Percentiles rank a stretch among this genome's conserved stretches.
Evolutionary conservation across 805 yeast genomes (phyloP).

Genomic region (Metschnikowia bowlesiae): DNA sequence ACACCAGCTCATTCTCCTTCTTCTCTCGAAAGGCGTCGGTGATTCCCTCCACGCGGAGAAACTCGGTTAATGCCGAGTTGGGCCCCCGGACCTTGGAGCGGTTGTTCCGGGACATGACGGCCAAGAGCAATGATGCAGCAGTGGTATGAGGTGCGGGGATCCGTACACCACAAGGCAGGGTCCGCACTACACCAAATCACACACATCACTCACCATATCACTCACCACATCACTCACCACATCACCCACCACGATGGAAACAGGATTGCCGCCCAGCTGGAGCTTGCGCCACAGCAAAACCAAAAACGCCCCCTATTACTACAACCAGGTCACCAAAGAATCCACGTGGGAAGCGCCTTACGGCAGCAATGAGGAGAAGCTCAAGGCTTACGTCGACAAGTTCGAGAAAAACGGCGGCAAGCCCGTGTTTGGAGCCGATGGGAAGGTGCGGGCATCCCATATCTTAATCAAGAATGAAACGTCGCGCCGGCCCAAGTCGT

Average conservation of each 20-base stretch:
- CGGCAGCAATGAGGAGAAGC: slow-evolving; percentile 62
- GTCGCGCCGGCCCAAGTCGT: slow-evolving; percentile 86
- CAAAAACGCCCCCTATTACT: slow-evolving; percentile 80
- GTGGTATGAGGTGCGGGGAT: neutral
- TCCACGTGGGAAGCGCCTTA: slow-evolving; percentile 91
- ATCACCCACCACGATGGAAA: slow-evolving; percentile 22
- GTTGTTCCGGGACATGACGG: slow-evolving; percentile 3
- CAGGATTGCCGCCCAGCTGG: slow-evolving; percentile 90
- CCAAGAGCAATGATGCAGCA: neutral
- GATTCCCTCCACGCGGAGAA: slow-evolving; percentile 84
- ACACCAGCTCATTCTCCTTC: slow-evolving; percentile 21
- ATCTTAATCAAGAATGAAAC: slow-evolving; percentile 77
- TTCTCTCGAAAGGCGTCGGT: slow-evolving; percentile 66
- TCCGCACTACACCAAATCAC: neutral
- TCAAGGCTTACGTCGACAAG: slow-evolving; percentile 52
- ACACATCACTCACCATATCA: neutral
- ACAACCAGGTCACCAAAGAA: slow-evolving; percentile 61
- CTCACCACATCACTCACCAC: neutral
- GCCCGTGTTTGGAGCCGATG: slow-evolving; percentile 31
- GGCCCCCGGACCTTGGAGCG: slow-evolving; percentile 47
- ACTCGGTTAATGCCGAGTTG: slow-evolving; percentile 86
- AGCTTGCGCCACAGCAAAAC: slow-evolving; percentile 71
- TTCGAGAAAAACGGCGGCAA: slow-evolving; percentile 30
- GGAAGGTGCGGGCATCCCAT: slow-evolving; percentile 76
- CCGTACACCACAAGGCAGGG: neutral